Base-by-base conservation (phyloP, 768 basidiomycete genomes). In the Mycena indigotica region DNA sequence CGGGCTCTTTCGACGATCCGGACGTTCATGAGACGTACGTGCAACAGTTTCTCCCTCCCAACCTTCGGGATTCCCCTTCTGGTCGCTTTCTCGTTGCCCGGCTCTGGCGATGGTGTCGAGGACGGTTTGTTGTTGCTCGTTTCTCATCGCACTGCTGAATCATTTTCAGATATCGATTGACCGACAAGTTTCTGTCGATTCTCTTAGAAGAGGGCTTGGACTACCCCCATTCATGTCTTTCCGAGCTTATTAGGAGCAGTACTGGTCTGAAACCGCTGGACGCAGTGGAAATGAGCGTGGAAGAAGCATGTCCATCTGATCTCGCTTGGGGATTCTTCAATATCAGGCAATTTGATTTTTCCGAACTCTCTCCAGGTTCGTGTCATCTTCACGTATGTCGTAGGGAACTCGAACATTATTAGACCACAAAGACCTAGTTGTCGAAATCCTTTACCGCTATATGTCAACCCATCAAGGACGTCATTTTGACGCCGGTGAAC, bases 91-190 rank as follows among this genome's bases (percentile, higher is more conserved):
- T 62, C 2, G n/a, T 55, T 10, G n/a, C 25, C 10, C 44, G 57
- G n/a, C 57, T 58, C 21, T 62, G 61, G 61, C 25, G 44, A 8
- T 62, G 61, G 61, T 30, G 57, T 2, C 44, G 61, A 16, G 61
- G 61, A 29, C 23, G 61, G 61, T 58, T 6, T 8, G 17, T 35
- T 35, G n/a, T 10, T 38, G 12, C 12, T 35, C 32, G 16, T 32
- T 52, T 10, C 25, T 44, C 15, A 26, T 17, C 26, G 3, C 13
- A 21, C 35, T n/a, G 15, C 56, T 15, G 6, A 44, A 40, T 17
- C 19, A 24, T 16, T 35, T 19, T 32, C 29, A 57, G 56, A 41
- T 39, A 57, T 53, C 56, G 56, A 1, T 10, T 35, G 6, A 57
- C 56, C 1, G 56, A 32, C 4, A 6, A 15, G 10, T 57, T 57